Base-by-base conservation (phyloP, 345 rosid genomes). In the Aegle marmelos region DNA sequence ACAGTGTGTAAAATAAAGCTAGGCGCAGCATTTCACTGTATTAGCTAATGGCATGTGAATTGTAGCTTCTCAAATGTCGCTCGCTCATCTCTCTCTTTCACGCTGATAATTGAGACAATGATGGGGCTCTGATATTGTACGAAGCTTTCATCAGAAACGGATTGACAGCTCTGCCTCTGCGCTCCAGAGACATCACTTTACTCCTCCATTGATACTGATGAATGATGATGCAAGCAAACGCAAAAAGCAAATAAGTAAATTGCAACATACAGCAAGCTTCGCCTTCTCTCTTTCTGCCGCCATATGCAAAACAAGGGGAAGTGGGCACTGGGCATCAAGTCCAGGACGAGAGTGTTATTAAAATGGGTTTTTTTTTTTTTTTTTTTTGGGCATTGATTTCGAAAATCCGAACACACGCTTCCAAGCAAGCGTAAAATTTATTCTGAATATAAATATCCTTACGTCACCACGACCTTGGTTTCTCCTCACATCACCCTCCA, bases 61-160 rank as follows among this genome's bases (percentile, higher is more conserved):
- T 17, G 63, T 54, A 22, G 36, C 45, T n/a, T 62, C 13, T 39
- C 36, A 53, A 53, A 53, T 53, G 22, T 53, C 57, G 17, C 57
- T 53, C 22, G 19, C 57, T 16, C 5, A 4, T 59, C 68, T 39
- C 58, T 59, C 57, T 16, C 68, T 7, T 24, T 48, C 70, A 50
- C 54, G 65, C 79, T 65, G 63, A 83, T 85, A 79, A 85, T 83
- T 83, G 86, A 83, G 88, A 85, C 81, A 87, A 87, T 86, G 87
- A 87, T 88, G 83, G 89, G 78, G 89, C 87, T 85, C 90, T 90
- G 89, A 80, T 81, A 77, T 76, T 74, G 86, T 85, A 87, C 84
- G 78, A 82, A 76, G 78, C 73, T 72, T 71, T 66, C 78, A 76
- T 66, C 78, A 82, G 79, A 70, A 69, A 68, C 56, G 19, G 82